A percentile compares a stretch with the other conserved stretches of the same genome.
Conservation (phyloP, 306 rosid genomes). For the Gleditsia sinensis region DNA sequence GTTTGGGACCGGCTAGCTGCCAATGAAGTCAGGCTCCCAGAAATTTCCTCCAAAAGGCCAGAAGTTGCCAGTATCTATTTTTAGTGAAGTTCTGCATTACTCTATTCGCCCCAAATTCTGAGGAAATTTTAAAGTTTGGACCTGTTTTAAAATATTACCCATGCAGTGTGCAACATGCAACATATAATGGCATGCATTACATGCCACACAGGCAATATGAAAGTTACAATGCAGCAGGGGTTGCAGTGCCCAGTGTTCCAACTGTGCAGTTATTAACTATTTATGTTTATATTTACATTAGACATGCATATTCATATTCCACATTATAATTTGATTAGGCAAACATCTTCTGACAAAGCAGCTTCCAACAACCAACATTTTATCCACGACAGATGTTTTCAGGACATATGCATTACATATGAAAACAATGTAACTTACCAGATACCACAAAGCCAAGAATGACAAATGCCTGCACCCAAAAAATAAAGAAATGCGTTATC, state of each 20-base stretch:
- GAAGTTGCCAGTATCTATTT: too few relatives aligned
- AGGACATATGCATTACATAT: neutral
- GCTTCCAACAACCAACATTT: neutral
- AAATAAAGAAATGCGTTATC: conserved; percentile 29
- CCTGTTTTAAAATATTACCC: neutral
- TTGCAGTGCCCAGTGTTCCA: too few relatives aligned
- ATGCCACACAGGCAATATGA: too few relatives aligned
- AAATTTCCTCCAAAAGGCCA: too few relatives aligned
- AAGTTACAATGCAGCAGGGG: too few relatives aligned
- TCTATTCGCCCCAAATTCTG: too few relatives aligned
- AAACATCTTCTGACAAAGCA: conserved; percentile 14
- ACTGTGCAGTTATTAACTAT: too few relatives aligned
- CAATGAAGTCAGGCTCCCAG: too few relatives aligned
- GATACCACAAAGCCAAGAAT: conserved; percentile 66
- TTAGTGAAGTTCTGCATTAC: too few relatives aligned
- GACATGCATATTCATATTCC: neutral
- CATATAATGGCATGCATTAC: too few relatives aligned
- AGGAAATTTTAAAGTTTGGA: neutral
- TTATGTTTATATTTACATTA: too few relatives aligned
- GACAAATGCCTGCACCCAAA: conserved; percentile 78
- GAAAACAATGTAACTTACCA: conserved; percentile 55
- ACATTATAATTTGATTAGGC: neutral
- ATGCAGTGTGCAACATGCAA: neutral
- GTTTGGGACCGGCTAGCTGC: too few relatives aligned
- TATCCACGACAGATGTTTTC: neutral